Evolutionary conservation across 345 rosid species (phyloP).

Genomic region (Excoecaria agallocha): DNA sequence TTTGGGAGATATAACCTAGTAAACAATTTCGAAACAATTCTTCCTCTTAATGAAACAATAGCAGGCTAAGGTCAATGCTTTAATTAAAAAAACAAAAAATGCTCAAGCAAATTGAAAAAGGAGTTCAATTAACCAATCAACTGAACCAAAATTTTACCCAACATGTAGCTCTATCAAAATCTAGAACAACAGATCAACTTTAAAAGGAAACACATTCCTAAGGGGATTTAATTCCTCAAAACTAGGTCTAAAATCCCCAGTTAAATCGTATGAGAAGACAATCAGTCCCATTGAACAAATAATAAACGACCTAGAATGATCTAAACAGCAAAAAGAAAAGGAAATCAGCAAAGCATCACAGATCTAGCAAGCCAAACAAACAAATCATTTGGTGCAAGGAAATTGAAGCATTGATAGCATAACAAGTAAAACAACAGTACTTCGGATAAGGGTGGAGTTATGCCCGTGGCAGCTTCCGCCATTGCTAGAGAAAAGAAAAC

Average conservation of each 20-base stretch:
- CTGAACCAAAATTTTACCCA: not conserved
- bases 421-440: conserved; percentile 29
- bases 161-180: not conserved
- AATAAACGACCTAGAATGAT: not conserved
- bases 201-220: not conserved
- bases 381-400: not conserved
- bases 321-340: not conserved
- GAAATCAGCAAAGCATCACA: not conserved
- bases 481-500: conserved; percentile 33
- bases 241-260: not conserved
- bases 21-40: not conserved
- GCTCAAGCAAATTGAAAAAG: not conserved
- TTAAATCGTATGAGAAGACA: not conserved
- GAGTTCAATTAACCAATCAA: not conserved
- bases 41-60: not conserved
- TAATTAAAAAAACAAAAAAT: not conserved
- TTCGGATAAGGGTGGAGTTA: conserved; percentile 56
- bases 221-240: not conserved
- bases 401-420: not conserved
- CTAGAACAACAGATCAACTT: not conserved
- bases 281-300: not conserved
- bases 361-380: conserved; percentile 1
- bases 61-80: not conserved
- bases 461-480: conserved; percentile 55
- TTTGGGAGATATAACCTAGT: not conserved